Evolutionary conservation across 108 stramenopile genomes (phyloP), one percentile per base, ranked within the genome.

Genomic region (Bacterosira constricta): DNA sequence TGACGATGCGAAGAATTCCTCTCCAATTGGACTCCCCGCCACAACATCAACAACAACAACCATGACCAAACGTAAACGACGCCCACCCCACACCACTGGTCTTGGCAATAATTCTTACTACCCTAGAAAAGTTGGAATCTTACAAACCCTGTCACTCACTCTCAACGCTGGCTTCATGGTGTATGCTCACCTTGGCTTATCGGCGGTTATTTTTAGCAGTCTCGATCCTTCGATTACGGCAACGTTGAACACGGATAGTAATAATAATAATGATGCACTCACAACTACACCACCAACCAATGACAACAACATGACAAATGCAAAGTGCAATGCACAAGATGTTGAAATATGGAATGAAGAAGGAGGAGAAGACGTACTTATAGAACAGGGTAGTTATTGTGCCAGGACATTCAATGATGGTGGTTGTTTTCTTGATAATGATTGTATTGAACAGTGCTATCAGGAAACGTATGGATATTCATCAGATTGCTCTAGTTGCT

Each of bases 151-250:
- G 4, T 83, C 83, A 0, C 69, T 83, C 1, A 12, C 72, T 8
- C 35, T 83, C 13, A 83, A 80, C 53, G 63, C 69, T 13, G 68
- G 63, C 4, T 57, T 83, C 11, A 75, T 83, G 79, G 26, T 80
- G 0, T 83, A 83, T 41, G 83, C 83, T 21, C 83, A 83, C 18
- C 20, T 83, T 26, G 73, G 83, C 8, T 17, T 71, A 20, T 76
- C 74, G 0, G 83, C 62, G 2, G 69, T 80, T 23, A 77, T 83
- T 71, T 71, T 66, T 41, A 55, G 50, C 25, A 75, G 53, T 63
- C 58, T 42, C 25, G 66, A 73, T 63, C 77, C 77, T 6, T 21
- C 42, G 1, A 52, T 60, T 23, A 59, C 66, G 11, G 1, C 49
- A 21, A 23, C 49, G 4, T 21, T 21, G 1, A 45, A 37, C 23